Percentiles rank a stretch among this genome's conserved stretches.
phyloP scores from a whole-genome alignment of 2,329 filamentous ascomycete species.

The Botrytis deweyae region DNA sequence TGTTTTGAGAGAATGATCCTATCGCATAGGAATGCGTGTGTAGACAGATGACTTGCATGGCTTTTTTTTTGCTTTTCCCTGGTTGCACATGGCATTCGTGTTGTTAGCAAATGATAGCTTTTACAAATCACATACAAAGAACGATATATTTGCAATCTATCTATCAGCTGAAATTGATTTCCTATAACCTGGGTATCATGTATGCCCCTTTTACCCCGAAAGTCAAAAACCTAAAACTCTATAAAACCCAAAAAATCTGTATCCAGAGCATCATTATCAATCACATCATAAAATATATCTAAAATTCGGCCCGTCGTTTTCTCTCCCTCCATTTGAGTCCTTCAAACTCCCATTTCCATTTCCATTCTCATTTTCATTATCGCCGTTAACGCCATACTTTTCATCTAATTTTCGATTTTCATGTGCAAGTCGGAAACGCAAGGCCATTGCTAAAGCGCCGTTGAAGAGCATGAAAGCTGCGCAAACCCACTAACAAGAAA shows the following conservation, averaged over 20 bases:
- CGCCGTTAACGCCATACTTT: constrained; percentile 36
- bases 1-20: neutral
- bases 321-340: neutral
- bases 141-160: neutral
- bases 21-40: neutral
- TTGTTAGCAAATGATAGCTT: neutral
- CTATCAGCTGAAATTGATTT: neutral
- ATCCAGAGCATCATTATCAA: neutral
- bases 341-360: neutral
- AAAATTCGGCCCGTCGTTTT: constrained; percentile 13
- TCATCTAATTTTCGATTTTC: constrained; percentile 61
- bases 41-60: neutral
- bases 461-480: constrained; percentile 62
- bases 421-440: constrained; percentile 55
- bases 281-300: constrained; percentile 15
- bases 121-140: neutral
- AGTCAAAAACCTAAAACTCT: neutral
- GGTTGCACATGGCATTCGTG: neutral
- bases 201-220: neutral
- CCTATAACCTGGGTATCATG: constrained; percentile 8
- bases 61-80: neutral
- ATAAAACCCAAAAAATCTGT: neutral
- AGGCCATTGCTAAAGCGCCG: constrained; percentile 50
- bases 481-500: constrained; percentile 48
- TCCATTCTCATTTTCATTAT: neutral